A percentile compares a stretch with the other conserved stretches of the same genome.
Conservation (phyloP, 2,329 filamentous ascomycete species). For the Didymella glomerata region DNA sequence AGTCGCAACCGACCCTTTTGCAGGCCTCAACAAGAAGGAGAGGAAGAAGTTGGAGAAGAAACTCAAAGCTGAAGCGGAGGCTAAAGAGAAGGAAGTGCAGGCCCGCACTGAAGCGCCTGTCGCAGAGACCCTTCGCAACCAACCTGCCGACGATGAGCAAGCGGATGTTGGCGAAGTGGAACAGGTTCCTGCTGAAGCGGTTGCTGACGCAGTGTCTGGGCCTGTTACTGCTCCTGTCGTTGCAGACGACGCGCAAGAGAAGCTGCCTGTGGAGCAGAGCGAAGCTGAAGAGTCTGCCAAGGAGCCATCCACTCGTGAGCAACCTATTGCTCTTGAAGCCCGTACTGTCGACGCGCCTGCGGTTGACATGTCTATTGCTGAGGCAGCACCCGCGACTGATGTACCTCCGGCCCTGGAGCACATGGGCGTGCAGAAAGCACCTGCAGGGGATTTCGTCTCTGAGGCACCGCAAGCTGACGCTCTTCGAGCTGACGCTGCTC, state of each 20-base stretch:
- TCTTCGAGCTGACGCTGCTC: neutral
- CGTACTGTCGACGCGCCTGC: neutral
- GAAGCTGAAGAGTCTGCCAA: neutral
- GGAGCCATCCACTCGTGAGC: neutral
- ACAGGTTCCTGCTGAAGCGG: neutral
- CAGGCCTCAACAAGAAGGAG: slow-evolving; percentile 15
- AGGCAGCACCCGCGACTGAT: neutral
- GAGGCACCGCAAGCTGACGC: neutral
- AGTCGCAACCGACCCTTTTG: slow-evolving; percentile 10
- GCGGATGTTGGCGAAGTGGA: neutral
- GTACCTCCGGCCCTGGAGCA: neutral
- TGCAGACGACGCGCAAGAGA: neutral
- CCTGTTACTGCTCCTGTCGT: neutral
- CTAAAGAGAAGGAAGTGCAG: slow-evolving; percentile 19
- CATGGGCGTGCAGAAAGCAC: no score
- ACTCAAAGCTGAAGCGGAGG: slow-evolving; percentile 38
- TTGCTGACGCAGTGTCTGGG: neutral
- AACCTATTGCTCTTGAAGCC: neutral
- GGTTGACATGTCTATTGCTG: neutral
- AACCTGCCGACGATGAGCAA: neutral
- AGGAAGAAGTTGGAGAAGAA: slow-evolving; percentile 41
- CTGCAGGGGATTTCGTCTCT: neutral
- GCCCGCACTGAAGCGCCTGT: neutral
- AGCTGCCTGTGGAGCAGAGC: neutral
- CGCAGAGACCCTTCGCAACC: neutral